phyloP scores from a whole-genome alignment of 2,329 filamentous ascomycete species.

The Claviceps humidiphila region DNA sequence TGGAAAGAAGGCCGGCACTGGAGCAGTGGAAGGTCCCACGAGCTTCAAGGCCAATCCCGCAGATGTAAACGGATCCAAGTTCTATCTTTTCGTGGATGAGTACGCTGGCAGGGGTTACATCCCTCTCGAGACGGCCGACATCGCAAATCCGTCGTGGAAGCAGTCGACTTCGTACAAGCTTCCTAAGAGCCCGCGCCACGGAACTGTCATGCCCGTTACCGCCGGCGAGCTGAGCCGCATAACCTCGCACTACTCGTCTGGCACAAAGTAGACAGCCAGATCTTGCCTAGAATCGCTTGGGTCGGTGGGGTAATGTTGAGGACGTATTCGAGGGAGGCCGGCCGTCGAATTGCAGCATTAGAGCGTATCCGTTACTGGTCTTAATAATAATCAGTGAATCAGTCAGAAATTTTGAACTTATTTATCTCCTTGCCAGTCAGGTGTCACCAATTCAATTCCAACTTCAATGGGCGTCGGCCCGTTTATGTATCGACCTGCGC shows the following conservation, averaged over 20 bases:
- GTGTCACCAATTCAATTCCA: too few species aligned
- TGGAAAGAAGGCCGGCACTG: not conserved
- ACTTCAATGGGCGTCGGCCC: too few species aligned
- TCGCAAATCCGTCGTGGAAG: not conserved
- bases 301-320: too few species aligned
- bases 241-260: not conserved
- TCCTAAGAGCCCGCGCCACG: not conserved
- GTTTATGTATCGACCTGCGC: too few species aligned
- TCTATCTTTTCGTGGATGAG: not conserved
- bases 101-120: conserved; percentile 1
- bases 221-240: not conserved
- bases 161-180: not conserved
- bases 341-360: too few species aligned
- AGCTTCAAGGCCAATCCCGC: not conserved
- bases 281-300: too few species aligned
- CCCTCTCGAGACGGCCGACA: not conserved
- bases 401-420: too few species aligned
- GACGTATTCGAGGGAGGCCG: too few species aligned
- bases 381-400: too few species aligned
- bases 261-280: too few species aligned
- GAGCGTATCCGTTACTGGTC: too few species aligned
- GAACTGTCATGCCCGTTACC: conserved; percentile 1
- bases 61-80: not conserved
- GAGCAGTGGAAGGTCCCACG: not conserved
- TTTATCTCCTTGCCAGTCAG: too few species aligned